Evolutionary conservation across 768 basidiomycete species (phyloP).

Genomic region (Leucosporidium creatinivorum): DNA sequence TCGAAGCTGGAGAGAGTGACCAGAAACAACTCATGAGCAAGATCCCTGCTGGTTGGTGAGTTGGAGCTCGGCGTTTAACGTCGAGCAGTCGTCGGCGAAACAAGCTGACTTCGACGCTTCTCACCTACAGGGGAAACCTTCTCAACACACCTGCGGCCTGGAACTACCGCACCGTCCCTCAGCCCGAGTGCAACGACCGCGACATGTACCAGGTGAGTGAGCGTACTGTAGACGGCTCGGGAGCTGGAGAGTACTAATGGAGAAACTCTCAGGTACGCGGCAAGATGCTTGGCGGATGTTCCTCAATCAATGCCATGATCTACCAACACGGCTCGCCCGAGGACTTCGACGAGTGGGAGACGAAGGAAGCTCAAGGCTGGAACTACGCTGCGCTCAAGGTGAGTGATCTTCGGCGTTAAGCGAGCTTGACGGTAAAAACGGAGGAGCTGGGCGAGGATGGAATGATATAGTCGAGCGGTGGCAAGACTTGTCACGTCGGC

Average conservation of each 20-base stretch:
- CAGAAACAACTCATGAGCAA: constrained; percentile 20
- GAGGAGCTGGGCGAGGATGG: too few relatives aligned
- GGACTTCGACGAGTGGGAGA: constrained; percentile 31
- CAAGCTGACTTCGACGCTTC: too few relatives aligned
- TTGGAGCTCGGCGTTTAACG: too few relatives aligned
- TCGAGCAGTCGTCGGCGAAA: too few relatives aligned
- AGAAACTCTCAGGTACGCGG: too few relatives aligned
- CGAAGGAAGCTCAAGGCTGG: constrained; percentile 28
- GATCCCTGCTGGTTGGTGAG: constrained; percentile 29
- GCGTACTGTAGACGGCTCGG: too few relatives aligned
- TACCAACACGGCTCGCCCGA: constrained; percentile 30
- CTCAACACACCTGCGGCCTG: constrained; percentile 21
- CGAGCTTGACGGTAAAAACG: too few relatives aligned
- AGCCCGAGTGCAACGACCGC: constrained; percentile 8
- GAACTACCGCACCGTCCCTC: constrained; percentile 16
- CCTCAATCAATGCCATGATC: constrained; percentile 16
- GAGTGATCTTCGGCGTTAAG: neutral
- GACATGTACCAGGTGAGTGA: constrained; percentile 19
- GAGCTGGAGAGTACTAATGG: too few relatives aligned
- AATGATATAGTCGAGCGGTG: too few relatives aligned
- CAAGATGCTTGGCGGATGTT: constrained; percentile 34
- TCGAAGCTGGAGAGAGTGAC: constrained; percentile 34
- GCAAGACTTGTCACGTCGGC: too few relatives aligned
- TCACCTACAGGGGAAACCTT: too few relatives aligned
- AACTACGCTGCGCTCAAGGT: neutral